These are phyloP conservation scores for Aspergillus persii DNA, from an alignment of 2,329 filamentous ascomycete genomes.

Conservation along the genomic window DNA sequence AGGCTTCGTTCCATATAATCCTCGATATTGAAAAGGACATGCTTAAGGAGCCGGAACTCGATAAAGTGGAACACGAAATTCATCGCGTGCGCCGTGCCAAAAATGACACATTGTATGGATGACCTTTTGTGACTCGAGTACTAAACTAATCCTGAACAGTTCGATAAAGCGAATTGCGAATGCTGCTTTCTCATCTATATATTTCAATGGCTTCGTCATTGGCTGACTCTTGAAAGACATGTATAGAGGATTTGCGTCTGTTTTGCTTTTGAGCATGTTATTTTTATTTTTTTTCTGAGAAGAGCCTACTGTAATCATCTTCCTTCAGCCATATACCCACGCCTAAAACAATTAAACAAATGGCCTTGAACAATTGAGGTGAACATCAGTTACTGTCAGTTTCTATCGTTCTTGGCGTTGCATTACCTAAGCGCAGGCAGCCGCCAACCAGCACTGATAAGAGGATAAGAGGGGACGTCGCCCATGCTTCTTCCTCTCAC, in stretches of 20 bases:
- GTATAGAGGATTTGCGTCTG: background rate
- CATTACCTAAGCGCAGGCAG: background rate
- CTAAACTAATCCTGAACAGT: slow-evolving; percentile 1
- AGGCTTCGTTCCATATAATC: slow-evolving; percentile 1
- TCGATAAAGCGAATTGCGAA: background rate
- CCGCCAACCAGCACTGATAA: background rate
- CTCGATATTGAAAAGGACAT: slow-evolving; percentile 3
- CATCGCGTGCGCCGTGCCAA: background rate
- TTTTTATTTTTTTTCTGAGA: background rate
- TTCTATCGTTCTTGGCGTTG: background rate
- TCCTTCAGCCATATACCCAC: background rate
- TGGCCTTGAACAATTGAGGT: too few relatives aligned
- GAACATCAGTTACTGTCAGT: too few relatives aligned
- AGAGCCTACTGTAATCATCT: background rate
- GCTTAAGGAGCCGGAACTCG: background rate
- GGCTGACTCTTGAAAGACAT: background rate
- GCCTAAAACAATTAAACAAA: too few relatives aligned
- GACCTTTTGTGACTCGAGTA: background rate
- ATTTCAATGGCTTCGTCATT: too few relatives aligned
- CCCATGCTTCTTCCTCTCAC: background rate
- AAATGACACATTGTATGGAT: slow-evolving; percentile 2
- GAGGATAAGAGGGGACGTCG: background rate
- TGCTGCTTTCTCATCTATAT: background rate
- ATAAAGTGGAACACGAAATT: slow-evolving; percentile 1
- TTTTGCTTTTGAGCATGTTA: background rate